phyloP scores from a whole-genome alignment of 2,329 filamentous ascomycete genomes.

The Xylaria sp. region DNA sequence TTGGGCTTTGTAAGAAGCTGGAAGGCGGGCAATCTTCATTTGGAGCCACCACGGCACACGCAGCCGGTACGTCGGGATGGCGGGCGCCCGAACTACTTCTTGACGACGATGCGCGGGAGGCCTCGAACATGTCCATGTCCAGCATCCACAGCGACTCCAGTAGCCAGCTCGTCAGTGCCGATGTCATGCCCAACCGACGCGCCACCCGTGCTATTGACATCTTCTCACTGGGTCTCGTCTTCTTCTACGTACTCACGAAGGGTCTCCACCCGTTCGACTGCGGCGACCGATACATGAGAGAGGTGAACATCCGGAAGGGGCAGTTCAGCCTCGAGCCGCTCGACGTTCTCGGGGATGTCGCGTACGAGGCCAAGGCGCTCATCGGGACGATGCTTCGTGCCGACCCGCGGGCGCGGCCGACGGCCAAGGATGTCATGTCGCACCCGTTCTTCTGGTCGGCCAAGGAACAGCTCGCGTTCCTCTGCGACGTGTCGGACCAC shows the following conservation, averaged over 20 bases:
- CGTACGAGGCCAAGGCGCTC: constrained; percentile 87
- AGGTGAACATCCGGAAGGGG: constrained; percentile 96
- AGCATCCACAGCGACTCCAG: constrained; percentile 71
- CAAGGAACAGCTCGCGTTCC: constrained; percentile 88
- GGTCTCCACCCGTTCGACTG: constrained; percentile 94
- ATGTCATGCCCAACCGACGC: constrained; percentile 74
- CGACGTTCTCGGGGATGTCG: constrained; percentile 82
- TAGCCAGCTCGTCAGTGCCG: constrained; percentile 68
- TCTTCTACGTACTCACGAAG: constrained; percentile 97
- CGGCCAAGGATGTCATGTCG: constrained; percentile 60
- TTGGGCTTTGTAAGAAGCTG: constrained; percentile 96
- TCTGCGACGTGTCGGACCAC: constrained; percentile 97
- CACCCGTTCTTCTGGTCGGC: constrained; percentile 98
- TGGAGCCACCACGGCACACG: constrained; percentile 92
- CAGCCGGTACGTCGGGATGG: constrained; percentile 94
- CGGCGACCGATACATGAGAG: constrained; percentile 92
- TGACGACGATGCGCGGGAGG: constrained; percentile 74
- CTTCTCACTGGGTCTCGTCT: constrained; percentile 96
- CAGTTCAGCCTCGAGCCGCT: constrained; percentile 78
- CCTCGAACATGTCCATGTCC: constrained; percentile 55
- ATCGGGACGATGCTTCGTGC: constrained; percentile 82
- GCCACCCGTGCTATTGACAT: constrained; percentile 97
- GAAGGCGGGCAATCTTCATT: constrained; percentile 96
- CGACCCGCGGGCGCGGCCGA: constrained; percentile 67
- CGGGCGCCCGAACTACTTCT: constrained; percentile 93